Evolutionary conservation across 208 protist species (phyloP), one percentile per base, ranked within the genome.

Genomic region (Leishmania gerbilli): DNA sequence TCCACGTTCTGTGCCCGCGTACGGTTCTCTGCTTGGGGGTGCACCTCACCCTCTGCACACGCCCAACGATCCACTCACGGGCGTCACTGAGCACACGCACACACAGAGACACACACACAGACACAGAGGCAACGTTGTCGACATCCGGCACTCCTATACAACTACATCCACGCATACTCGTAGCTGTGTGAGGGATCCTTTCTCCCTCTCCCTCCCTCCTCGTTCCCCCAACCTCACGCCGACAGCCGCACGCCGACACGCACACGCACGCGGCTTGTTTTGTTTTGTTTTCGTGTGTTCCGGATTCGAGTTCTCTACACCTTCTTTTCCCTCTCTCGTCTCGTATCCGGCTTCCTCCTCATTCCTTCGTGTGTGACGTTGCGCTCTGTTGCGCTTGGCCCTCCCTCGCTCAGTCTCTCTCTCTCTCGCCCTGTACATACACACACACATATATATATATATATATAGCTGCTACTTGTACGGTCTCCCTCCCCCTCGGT

Each of bases 331-430:
- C 64, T 47, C 45, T 49, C 8, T 49, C 9, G 45, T 49, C 45
- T 49, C 8, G 5, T 49, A 0, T 49, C 45, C 45, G 9, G 45
- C 45, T 49, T 13, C 45, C 13, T 49, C 45, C 8, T 49, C 45
- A 49, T 71, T 27, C 82, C 77, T 79, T 62, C 34, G 13, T 67
- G 45, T 82, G 67, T 64, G 40, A 40, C 40, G 7, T 17, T 74
- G 6, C 37, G 21, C 8, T 40, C 24, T n/a, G 60, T 34, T 67
- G 21, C 60, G n/a, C 51, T 21, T 55, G 51, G 51, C 15, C 51
- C 51, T 55, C 51, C 51, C 51, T 55, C 51, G 15, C 51, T 55
- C 51, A 55, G 51, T 13, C 51, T 21, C 17, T 6, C 9, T 4
- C 15, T 55, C 51, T 17, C 9, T 55, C 45, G 8, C 8, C 45